Evolutionary conservation across 306 rosid genomes (phyloP).

Genomic region (Psophocarpus tetragonolobus): DNA sequence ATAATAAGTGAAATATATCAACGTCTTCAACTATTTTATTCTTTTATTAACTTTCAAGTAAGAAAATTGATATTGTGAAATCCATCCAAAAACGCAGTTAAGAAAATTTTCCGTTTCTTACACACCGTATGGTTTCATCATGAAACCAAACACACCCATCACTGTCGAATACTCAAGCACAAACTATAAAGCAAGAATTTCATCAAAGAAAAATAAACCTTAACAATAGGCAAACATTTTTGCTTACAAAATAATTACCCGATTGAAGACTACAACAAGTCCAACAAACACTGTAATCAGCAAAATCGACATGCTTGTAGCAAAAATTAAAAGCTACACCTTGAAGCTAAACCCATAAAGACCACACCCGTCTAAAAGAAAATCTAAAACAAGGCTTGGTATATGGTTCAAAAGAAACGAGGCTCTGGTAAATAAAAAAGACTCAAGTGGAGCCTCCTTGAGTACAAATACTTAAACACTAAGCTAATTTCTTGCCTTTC

Average conservation of each 20-base stretch:
- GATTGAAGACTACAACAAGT: constrained; percentile 27
- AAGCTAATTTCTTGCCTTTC: constrained; percentile 66
- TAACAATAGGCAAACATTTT: neutral
- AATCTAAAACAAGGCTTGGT: constrained; percentile 32
- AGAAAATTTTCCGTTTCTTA: no score
- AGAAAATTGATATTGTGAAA: no score
- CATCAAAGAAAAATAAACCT: neutral
- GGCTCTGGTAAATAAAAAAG: constrained; percentile 16
- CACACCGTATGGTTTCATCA: no score
- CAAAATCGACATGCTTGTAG: constrained; percentile 37
- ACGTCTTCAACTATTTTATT: no score
- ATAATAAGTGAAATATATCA: no score
- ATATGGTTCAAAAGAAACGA: neutral
- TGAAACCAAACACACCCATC: no score
- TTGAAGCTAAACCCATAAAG: neutral
- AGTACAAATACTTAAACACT: constrained; percentile 36
- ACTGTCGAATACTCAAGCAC: no score
- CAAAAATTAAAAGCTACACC: constrained; percentile 35
- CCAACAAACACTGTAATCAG: constrained; percentile 29
- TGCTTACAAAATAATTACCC: constrained; percentile 15
- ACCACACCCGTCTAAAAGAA: constrained; percentile 39
- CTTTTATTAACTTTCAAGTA: no score
- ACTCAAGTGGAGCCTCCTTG: constrained; percentile 7
- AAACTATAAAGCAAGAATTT: neutral
- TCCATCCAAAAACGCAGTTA: no score